These are phyloP conservation scores for Chaetomium tenue DNA, from an alignment of 495 filamentous ascomycete genomes.

Conservation along the genomic window DNA sequence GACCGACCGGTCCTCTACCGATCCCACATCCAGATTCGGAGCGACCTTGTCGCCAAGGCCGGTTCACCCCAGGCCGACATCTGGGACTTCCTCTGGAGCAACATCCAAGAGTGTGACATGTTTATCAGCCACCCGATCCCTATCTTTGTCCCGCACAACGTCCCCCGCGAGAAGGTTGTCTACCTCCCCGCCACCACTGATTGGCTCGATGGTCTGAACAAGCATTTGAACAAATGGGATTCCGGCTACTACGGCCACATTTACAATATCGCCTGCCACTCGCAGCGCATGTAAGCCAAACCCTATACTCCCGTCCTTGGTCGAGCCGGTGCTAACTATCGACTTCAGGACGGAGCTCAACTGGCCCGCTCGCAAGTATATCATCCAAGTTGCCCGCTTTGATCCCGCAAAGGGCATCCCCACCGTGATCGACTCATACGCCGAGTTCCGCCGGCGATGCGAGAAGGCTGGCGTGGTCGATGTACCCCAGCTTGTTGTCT, in stretches of 20 bases:
- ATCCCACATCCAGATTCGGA: constrained; percentile 81
- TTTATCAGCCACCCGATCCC: constrained; percentile 85
- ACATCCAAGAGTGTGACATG: constrained; percentile 68
- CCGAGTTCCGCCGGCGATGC: constrained; percentile 65
- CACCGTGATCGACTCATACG: constrained; percentile 75
- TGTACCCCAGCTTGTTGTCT: constrained; percentile 72
- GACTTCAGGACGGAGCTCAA: constrained; percentile 61
- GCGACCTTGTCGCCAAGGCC: constrained; percentile 62
- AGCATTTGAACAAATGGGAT: constrained; percentile 71
- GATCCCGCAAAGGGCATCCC: constrained; percentile 85
- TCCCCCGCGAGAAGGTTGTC: constrained; percentile 65
- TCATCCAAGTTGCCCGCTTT: constrained; percentile 81
- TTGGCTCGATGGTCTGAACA: constrained; percentile 89
- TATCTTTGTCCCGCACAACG: constrained; percentile 68
- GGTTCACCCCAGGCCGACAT: constrained; percentile 69
- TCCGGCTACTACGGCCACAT: constrained; percentile 70
- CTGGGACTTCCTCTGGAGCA: constrained; percentile 75
- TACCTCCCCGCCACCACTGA: constrained; percentile 85
- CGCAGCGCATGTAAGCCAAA: constrained; percentile 53
- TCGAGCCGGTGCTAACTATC: background rate
- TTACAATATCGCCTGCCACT: constrained; percentile 65
- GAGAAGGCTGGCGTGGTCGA: constrained; percentile 42
- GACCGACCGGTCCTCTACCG: constrained; percentile 77
- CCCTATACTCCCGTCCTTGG: no score
- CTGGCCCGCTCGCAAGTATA: constrained; percentile 72